Evolutionary conservation across 768 basidiomycete species (phyloP).

Genomic region (Collybia sp.): DNA sequence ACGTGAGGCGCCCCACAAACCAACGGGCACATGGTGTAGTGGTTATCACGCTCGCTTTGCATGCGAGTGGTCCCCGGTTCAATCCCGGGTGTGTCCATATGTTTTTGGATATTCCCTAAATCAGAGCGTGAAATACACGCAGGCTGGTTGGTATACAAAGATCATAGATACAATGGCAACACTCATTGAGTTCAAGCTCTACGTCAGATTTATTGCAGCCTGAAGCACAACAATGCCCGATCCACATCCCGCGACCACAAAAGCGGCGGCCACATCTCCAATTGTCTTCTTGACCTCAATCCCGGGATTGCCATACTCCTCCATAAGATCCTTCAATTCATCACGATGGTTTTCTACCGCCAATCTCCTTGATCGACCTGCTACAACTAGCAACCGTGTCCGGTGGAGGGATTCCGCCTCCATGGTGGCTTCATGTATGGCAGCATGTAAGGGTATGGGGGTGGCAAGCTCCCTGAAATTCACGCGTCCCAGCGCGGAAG

Average conservation of each 20-base stretch:
- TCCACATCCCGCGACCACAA: constrained; percentile 58
- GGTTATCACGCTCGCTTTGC: no score
- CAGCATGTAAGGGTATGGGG: not conserved
- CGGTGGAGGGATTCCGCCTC: not conserved
- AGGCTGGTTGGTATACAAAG: no score
- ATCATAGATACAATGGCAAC: no score
- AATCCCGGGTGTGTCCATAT: no score
- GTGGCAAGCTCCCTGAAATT: not conserved
- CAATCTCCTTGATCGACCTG: constrained; percentile 72
- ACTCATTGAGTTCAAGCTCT: no score
- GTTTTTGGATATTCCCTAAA: no score
- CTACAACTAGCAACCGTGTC: constrained; percentile 52
- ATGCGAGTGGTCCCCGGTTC: no score
- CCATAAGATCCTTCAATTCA: constrained; percentile 67
- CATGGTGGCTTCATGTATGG: not conserved
- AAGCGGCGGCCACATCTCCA: constrained; percentile 78
- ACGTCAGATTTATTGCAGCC: constrained; percentile 29
- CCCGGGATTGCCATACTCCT: constrained; percentile 49
- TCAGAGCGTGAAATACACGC: no score
- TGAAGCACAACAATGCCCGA: constrained; percentile 68
- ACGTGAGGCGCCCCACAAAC: no score
- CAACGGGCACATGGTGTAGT: no score
- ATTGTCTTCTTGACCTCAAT: constrained; percentile 75
- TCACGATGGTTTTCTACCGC: constrained; percentile 65
- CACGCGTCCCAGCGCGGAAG: not conserved